Evolutionary conservation across 2,329 filamentous ascomycete species (phyloP).

Genomic region (Stenocarpella maydis): DNA sequence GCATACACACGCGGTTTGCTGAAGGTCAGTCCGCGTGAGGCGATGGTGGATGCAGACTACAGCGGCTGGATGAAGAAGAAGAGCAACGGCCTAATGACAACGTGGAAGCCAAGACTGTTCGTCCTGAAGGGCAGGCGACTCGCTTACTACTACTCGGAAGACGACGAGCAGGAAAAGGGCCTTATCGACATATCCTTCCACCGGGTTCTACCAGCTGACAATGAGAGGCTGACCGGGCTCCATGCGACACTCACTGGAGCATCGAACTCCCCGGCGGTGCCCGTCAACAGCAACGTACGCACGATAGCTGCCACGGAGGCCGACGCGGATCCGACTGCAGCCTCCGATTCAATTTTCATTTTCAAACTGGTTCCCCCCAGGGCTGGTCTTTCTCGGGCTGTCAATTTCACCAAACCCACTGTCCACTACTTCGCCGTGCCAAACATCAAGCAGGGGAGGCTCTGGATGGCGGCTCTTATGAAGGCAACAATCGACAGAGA

Average conservation of each 20-base stretch:
- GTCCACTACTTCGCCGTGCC: slow-evolving; percentile 98
- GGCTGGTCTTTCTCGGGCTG: slow-evolving; percentile 83
- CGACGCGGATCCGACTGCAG: slow-evolving; percentile 53
- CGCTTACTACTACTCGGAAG: slow-evolving; percentile 95
- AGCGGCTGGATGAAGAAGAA: slow-evolving; percentile 99
- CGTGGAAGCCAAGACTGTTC: slow-evolving; percentile 97
- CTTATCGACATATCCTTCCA: slow-evolving; percentile 98
- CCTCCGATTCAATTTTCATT: slow-evolving; percentile 83
- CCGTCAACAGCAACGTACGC: slow-evolving; percentile 54
- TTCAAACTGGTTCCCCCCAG: slow-evolving; percentile 97
- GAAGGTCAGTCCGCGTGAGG: slow-evolving; percentile 82
- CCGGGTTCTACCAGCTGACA: slow-evolving; percentile 92
- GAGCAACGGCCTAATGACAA: slow-evolving; percentile 93
- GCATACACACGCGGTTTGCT: slow-evolving; percentile 89
- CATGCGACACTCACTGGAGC: slow-evolving; percentile 92
- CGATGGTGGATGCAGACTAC: slow-evolving; percentile 88
- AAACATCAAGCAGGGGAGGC: slow-evolving; percentile 83
- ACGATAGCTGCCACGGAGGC: slow-evolving; percentile 55
- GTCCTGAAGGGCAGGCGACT: slow-evolving; percentile 89
- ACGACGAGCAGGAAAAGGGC: slow-evolving; percentile 91
- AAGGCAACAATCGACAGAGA: slow-evolving; percentile 98
- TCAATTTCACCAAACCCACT: slow-evolving; percentile 97
- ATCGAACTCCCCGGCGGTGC: slow-evolving; percentile 70
- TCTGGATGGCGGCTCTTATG: slow-evolving; percentile 99
- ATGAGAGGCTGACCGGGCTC: slow-evolving; percentile 87